phyloP scores from a whole-genome alignment of 305 asterid genomes.

The Nicotiana rustica region DNA sequence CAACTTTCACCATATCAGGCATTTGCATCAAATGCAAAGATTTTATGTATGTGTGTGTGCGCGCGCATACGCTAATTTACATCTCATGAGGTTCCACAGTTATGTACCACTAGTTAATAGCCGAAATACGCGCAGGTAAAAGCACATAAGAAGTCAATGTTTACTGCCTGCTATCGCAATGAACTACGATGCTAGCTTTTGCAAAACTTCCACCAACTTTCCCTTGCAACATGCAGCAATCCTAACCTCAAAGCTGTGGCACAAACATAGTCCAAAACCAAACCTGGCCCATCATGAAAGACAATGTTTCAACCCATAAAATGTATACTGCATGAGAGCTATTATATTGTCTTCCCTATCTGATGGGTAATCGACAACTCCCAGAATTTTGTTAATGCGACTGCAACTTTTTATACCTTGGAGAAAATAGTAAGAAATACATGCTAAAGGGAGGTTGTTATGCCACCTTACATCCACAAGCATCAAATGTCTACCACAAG shows the following conservation, averaged over 20 bases:
- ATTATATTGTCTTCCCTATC: neutral
- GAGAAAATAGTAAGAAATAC: neutral
- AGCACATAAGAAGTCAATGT: neutral
- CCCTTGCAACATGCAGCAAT: neutral
- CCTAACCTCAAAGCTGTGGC: neutral
- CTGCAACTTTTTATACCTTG: neutral
- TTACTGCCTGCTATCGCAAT: neutral
- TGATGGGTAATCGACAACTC: neutral
- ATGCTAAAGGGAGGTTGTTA: neutral
- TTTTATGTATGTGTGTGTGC: too few species aligned
- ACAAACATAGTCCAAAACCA: neutral
- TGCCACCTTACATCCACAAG: neutral
- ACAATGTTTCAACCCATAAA: neutral
- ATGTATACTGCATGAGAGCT: neutral
- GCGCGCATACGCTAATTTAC: neutral
- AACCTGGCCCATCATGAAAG: neutral
- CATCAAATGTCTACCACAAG: neutral
- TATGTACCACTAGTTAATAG: neutral
- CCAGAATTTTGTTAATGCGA: neutral
- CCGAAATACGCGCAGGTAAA: neutral
- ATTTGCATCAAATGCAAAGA: too few species aligned
- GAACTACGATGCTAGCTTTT: neutral
- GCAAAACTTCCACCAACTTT: neutral
- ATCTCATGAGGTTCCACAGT: neutral
- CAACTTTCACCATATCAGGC: slow-evolving; percentile 1